These are phyloP conservation scores for Wickerhamomyces hampshirensis DNA, from an alignment of 805 yeast genomes.

Conservation along the genomic window DNA sequence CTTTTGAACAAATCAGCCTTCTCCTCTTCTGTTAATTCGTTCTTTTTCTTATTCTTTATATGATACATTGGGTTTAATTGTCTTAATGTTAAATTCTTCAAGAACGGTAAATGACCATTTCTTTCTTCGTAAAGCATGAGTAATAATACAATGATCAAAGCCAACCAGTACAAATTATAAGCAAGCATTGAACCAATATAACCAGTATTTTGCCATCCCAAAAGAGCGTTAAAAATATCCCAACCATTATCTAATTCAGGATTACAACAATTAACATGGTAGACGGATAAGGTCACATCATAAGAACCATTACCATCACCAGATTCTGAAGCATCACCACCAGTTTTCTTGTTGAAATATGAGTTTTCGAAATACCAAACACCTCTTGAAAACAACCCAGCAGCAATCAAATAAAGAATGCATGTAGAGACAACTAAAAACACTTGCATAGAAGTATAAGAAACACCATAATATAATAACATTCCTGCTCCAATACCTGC, in stretches of 20 bases:
- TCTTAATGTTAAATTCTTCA: slow-evolving; percentile 41
- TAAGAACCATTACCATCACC: slow-evolving; percentile 97
- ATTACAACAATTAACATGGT: slow-evolving; percentile 98
- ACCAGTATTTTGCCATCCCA: slow-evolving; percentile 98
- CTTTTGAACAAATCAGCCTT: slow-evolving; percentile 45
- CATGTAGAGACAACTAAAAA: slow-evolving; percentile 86
- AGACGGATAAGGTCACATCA: slow-evolving; percentile 70
- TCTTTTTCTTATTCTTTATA: slow-evolving; percentile 62
- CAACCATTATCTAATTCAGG: slow-evolving; percentile 91
- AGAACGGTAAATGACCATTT: slow-evolving; percentile 73
- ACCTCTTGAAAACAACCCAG: slow-evolving; percentile 91
- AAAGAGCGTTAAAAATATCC: slow-evolving; percentile 91
- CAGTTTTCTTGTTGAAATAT: slow-evolving; percentile 58
- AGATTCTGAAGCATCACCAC: slow-evolving; percentile 92
- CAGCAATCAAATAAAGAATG: slow-evolving; percentile 81
- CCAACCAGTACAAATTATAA: slow-evolving; percentile 86
- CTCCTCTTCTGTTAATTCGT: slow-evolving; percentile 49
- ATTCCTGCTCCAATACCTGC: slow-evolving; percentile 75
- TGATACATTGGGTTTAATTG: slow-evolving; percentile 69
- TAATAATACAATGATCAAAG: slow-evolving; percentile 46
- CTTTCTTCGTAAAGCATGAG: slow-evolving; percentile 82
- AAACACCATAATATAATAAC: slow-evolving; percentile 76
- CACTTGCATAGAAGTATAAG: slow-evolving; percentile 75
- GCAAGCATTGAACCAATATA: slow-evolving; percentile 88
- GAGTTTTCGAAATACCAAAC: slow-evolving; percentile 84